A percentile compares a stretch with the other conserved stretches of the same genome.
Evolutionary conservation across 371 early-diverging fungal species (phyloP).

Genomic region (Mortierella sp.): DNA sequence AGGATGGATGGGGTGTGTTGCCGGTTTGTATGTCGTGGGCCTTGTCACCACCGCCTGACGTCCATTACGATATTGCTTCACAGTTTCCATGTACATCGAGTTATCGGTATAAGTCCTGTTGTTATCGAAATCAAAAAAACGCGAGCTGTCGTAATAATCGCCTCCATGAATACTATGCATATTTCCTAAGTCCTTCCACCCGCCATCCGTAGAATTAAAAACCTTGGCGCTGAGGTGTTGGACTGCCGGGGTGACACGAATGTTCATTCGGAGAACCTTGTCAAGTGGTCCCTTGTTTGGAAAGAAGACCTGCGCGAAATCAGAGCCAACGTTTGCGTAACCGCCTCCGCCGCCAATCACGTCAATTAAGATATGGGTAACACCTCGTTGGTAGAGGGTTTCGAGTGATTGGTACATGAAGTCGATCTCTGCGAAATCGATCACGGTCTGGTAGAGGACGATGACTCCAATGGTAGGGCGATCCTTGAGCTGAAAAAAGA

Average conservation of each 20-base stretch:
- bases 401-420: conserved; percentile 10
- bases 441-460: not conserved
- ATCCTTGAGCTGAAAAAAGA: conserved; percentile 15
- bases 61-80: not conserved
- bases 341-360: conserved; percentile 12
- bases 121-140: conserved; percentile 7
- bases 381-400: not conserved
- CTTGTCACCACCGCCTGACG: conserved; percentile 12
- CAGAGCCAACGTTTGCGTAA: conserved; percentile 13
- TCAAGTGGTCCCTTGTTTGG: conserved; percentile 10
- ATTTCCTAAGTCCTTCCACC: not conserved
- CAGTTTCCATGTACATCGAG: not conserved
- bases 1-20: not conserved
- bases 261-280: not conserved
- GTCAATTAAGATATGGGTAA: conserved; percentile 20
- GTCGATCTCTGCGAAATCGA: conserved; percentile 11
- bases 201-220: conserved; percentile 11
- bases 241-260: conserved; percentile 11
- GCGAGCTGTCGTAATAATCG: conserved; percentile 2
- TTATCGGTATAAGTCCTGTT: conserved; percentile 3
- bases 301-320: conserved; percentile 15
- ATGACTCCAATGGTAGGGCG: conserved; percentile 18
- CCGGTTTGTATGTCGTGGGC: conserved; percentile 2
- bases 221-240: conserved; percentile 5
- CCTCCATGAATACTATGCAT: conserved; percentile 5